phyloP scores from a whole-genome alignment of 164 flowering plant species.

The Magnolia changhungtana region DNA sequence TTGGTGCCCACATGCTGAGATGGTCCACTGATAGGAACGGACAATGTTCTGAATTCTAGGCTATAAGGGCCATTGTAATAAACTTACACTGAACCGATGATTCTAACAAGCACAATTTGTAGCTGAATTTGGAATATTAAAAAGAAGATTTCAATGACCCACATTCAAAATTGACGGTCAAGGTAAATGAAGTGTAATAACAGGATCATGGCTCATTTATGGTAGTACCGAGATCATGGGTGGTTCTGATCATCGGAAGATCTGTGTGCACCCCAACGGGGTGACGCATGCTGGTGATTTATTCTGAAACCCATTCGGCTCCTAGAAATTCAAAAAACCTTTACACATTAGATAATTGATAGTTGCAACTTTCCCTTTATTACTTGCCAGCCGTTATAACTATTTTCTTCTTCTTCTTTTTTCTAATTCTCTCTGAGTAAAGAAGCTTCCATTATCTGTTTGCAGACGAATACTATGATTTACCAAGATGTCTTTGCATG shows the following conservation, averaged over 20 bases:
- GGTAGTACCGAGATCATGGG: background rate
- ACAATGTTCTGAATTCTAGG: background rate
- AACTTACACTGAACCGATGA: background rate
- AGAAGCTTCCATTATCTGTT: background rate
- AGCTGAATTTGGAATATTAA: background rate
- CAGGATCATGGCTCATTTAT: too few species aligned
- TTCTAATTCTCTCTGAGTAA: background rate
- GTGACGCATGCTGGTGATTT: background rate
- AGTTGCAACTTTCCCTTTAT: background rate
- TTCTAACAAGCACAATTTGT: background rate
- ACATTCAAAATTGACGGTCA: too few species aligned
- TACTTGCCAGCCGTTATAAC: background rate
- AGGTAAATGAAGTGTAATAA: too few species aligned
- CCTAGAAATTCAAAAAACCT: background rate
- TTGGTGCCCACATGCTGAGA: background rate
- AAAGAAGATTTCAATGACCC: too few species aligned
- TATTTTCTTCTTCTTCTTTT: background rate
- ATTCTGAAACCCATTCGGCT: background rate
- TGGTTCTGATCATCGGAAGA: background rate
- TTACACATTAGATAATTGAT: background rate
- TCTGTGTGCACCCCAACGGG: background rate
- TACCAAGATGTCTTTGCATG: slow-evolving; percentile 95
- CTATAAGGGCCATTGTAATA: background rate
- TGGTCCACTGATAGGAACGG: background rate
- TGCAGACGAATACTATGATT: slow-evolving; percentile 76